These are phyloP conservation scores for Clarireedia hainanense DNA, from an alignment of 2,329 filamentous ascomycete genomes.

Conservation along the genomic window DNA sequence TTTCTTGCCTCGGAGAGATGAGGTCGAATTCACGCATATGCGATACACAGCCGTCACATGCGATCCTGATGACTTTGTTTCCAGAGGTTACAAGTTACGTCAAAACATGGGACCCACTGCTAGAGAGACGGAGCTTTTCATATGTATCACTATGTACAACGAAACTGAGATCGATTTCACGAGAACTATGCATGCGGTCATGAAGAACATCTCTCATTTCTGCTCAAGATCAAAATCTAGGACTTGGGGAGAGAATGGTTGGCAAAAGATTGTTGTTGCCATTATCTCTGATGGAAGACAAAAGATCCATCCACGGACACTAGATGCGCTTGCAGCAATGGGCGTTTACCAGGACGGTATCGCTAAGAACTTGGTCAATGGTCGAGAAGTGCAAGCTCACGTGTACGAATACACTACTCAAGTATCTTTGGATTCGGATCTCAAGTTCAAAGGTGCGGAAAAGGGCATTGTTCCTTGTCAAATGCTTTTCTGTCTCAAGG, in stretches of 20 bases:
- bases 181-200: slow-evolving; percentile 95
- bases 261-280: slow-evolving; percentile 98
- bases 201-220: slow-evolving; percentile 97
- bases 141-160: slow-evolving; percentile 98
- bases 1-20: slow-evolving; percentile 86
- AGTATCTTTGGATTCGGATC: slow-evolving; percentile 86
- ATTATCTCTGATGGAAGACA: slow-evolving; percentile 91
- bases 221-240: slow-evolving; percentile 86
- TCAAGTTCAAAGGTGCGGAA: slow-evolving; percentile 98
- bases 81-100: slow-evolving; percentile 82
- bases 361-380: slow-evolving; percentile 96
- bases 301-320: slow-evolving; percentile 85
- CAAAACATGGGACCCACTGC: slow-evolving; percentile 79
- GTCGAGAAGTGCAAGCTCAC: slow-evolving; percentile 89
- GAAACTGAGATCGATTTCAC: slow-evolving; percentile 96
- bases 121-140: slow-evolving; percentile 90
- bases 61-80: slow-evolving; percentile 88
- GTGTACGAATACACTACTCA: slow-evolving; percentile 99
- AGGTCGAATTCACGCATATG: slow-evolving; percentile 97
- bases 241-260: slow-evolving; percentile 94
- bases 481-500: slow-evolving; percentile 97
- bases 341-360: slow-evolving; percentile 98
- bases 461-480: slow-evolving; percentile 98
- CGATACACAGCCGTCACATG: slow-evolving; percentile 98
- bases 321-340: slow-evolving; percentile 92